phyloP scores from a whole-genome alignment of 192 early-diverging fungal genomes.

The Coemansia sp. region DNA sequence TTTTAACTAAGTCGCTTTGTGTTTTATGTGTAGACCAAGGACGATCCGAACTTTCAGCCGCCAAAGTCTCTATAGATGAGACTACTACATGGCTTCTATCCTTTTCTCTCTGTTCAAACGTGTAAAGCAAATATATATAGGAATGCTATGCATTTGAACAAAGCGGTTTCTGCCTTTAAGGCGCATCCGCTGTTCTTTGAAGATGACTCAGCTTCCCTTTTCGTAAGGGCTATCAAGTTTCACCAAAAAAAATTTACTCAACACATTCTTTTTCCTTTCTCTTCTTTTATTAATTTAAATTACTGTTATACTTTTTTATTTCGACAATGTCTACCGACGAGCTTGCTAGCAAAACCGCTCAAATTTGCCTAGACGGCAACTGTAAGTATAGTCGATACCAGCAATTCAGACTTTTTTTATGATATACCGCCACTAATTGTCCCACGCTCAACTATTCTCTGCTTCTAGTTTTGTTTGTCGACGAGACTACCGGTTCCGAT shows the following conservation, averaged over 20 bases:
- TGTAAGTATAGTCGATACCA: conserved; percentile 20
- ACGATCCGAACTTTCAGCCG: conserved; percentile 55
- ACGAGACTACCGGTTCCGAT: conserved; percentile 85
- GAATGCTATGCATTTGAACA: background rate
- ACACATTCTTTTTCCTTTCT: background rate
- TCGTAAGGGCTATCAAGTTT: background rate
- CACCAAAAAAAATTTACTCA: background rate
- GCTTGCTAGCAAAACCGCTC: conserved; percentile 24
- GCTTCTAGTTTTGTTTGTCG: conserved; percentile 60
- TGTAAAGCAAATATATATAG: background rate
- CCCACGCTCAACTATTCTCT: background rate
- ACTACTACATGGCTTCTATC: background rate
- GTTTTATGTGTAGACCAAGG: conserved; percentile 22
- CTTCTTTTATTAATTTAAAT: background rate
- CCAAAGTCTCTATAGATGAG: conserved; percentile 49
- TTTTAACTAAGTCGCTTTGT: too few relatives aligned
- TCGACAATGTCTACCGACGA: conserved; percentile 37
- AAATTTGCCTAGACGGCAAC: conserved; percentile 35
- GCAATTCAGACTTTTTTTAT: background rate
- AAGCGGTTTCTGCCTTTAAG: background rate
- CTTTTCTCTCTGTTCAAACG: background rate
- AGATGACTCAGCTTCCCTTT: background rate
- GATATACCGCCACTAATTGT: background rate
- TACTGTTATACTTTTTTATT: background rate
- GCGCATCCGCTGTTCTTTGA: background rate